Percentiles rank a stretch among this genome's conserved stretches.
Evolutionary conservation across 2,329 filamentous ascomycete genomes (phyloP).

Genomic region (Aspergillus piperis): DNA sequence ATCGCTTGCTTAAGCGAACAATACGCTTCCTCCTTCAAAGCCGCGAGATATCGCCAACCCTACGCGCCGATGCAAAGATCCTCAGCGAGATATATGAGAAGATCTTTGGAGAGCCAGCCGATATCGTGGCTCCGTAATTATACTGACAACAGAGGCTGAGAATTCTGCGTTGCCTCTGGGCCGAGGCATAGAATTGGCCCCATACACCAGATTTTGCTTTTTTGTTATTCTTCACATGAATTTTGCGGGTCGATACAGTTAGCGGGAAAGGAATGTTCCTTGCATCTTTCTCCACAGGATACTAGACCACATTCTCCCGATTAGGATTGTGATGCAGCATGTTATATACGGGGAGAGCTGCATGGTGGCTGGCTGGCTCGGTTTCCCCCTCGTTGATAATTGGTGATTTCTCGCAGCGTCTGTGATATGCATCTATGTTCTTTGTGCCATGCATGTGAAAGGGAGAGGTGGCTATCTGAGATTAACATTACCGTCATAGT

Average conservation of each 20-base stretch:
- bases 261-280: neutral
- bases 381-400: constrained; percentile 3
- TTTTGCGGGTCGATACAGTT: neutral
- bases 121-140: neutral
- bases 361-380: constrained; percentile 3
- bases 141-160: neutral
- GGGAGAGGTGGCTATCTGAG: constrained; percentile 17
- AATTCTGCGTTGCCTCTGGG: neutral
- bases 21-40: constrained; percentile 73
- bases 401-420: neutral
- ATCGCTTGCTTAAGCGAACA: constrained; percentile 68
- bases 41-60: constrained; percentile 71
- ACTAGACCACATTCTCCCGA: neutral
- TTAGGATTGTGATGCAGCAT: neutral
- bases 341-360: neutral
- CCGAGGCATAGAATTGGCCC: neutral
- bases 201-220: neutral
- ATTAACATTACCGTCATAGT: constrained; percentile 3
- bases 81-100: constrained; percentile 56
- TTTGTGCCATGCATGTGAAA: constrained; percentile 15
- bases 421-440: constrained; percentile 12
- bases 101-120: constrained; percentile 42
- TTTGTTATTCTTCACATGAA: neutral
- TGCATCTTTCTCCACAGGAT: neutral
- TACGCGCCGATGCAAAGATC: constrained; percentile 73